These are phyloP conservation scores for Cryptococcus deneoformans DNA, from an alignment of 1,284 basidiomycete species.

Conservation along the genomic window DNA sequence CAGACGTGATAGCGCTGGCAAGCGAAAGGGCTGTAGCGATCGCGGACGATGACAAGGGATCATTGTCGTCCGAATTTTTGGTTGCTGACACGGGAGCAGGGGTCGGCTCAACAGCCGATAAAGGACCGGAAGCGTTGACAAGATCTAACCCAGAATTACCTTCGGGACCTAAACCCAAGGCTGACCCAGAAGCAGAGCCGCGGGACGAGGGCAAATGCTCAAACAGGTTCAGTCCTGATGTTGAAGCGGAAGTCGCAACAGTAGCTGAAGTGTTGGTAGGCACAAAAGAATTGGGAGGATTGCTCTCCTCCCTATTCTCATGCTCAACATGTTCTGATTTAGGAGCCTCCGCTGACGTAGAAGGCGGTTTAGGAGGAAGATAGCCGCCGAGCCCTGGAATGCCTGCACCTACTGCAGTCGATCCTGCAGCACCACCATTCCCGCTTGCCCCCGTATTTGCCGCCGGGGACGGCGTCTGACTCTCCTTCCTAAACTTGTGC, in stretches of 20 bases:
- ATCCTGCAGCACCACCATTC: no score
- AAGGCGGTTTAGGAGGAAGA: slow-evolving; percentile 1
- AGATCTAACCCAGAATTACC: slow-evolving; percentile 4
- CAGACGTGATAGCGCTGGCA: no score
- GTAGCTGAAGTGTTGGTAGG: slow-evolving; percentile 5
- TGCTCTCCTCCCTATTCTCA: slow-evolving; percentile 8
- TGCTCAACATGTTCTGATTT: neutral
- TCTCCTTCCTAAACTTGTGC: slow-evolving; percentile 37
- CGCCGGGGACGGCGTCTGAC: slow-evolving; percentile 1
- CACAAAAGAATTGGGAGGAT: neutral
- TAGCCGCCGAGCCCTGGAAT: no score
- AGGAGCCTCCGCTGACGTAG: neutral
- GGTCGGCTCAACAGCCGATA: slow-evolving; percentile 5
- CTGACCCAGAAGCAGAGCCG: neutral
- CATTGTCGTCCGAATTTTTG: neutral
- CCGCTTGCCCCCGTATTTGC: no score
- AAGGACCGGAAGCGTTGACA: neutral
- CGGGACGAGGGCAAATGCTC: slow-evolving; percentile 33
- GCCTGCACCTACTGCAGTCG: no score
- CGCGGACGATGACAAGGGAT: slow-evolving; percentile 1
- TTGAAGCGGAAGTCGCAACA: neutral
- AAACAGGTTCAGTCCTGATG: slow-evolving; percentile 22
- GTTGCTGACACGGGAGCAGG: slow-evolving; percentile 14
- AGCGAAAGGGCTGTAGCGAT: neutral
- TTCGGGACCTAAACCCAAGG: neutral